These are phyloP conservation scores for Dothiorella sarmentorum DNA, from an alignment of 2,329 filamentous ascomycete species.

Conservation along the genomic window DNA sequence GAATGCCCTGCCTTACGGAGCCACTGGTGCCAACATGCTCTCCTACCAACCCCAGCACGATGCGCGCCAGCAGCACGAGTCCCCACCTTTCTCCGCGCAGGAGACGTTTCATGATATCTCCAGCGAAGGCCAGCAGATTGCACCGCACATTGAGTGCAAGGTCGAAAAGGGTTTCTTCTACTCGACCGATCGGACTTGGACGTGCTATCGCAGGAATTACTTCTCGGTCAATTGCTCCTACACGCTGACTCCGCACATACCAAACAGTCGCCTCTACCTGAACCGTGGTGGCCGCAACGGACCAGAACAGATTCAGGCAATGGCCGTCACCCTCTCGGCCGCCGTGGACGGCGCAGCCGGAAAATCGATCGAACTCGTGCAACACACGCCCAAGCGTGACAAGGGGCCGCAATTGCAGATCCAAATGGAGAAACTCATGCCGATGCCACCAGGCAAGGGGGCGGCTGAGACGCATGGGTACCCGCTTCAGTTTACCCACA, in stretches of 20 bases:
- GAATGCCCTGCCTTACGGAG: slow-evolving; percentile 19
- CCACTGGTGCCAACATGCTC: slow-evolving; percentile 20
- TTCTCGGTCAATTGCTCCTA: slow-evolving; percentile 83
- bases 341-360: slow-evolving; percentile 72
- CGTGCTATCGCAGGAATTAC: slow-evolving; percentile 88
- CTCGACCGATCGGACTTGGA: slow-evolving; percentile 75
- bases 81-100: slow-evolving; percentile 46
- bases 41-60: slow-evolving; percentile 25
- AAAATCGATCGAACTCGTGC: slow-evolving; percentile 78
- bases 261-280: slow-evolving; percentile 56
- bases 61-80: slow-evolving; percentile 25
- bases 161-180: slow-evolving; percentile 90
- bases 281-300: slow-evolving; percentile 43
- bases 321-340: slow-evolving; percentile 81
- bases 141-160: slow-evolving; percentile 70
- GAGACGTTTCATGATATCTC: slow-evolving; percentile 58
- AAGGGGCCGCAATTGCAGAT: slow-evolving; percentile 75
- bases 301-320: slow-evolving; percentile 63
- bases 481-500: slow-evolving; percentile 38
- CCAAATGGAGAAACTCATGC: slow-evolving; percentile 67
- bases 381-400: slow-evolving; percentile 89
- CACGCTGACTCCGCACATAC: slow-evolving; percentile 61
- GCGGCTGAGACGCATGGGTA: slow-evolving; percentile 39
- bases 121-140: slow-evolving; percentile 59
- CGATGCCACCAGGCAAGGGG: slow-evolving; percentile 56